phyloP scores from a whole-genome alignment of 768 basidiomycete genomes.

The Boletus vinaceobasis region DNA sequence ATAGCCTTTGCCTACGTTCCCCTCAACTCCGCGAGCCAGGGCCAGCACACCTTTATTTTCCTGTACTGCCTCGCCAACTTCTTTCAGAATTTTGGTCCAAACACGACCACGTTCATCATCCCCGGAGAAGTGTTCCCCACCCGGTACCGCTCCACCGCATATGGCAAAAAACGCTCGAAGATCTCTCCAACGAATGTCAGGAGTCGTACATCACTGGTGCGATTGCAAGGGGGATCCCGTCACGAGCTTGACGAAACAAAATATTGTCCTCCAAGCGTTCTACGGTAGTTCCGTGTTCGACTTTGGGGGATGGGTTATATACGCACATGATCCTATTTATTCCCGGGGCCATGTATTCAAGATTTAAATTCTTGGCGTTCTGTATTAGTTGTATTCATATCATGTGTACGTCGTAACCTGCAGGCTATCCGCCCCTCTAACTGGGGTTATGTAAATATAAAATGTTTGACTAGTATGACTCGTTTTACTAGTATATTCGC shows the following conservation, averaged over 20 bases:
- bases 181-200: slow-evolving; percentile 70
- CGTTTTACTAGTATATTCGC: background rate
- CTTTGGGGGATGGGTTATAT: background rate
- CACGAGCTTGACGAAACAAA: background rate
- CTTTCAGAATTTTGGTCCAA: slow-evolving; percentile 25
- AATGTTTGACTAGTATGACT: background rate
- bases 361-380: background rate
- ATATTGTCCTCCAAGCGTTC: background rate
- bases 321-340: background rate
- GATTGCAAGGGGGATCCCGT: slow-evolving; percentile 15
- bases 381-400: background rate
- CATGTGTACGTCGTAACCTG: background rate
- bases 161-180: slow-evolving; percentile 64
- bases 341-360: background rate
- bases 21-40: slow-evolving; percentile 42
- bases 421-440: background rate
- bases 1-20: slow-evolving; percentile 63
- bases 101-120: slow-evolving; percentile 69
- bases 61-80: slow-evolving; percentile 15
- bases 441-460: too few species aligned
- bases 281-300: too few species aligned
- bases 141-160: slow-evolving; percentile 65
- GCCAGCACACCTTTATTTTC: slow-evolving; percentile 55
- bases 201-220: slow-evolving; percentile 47
- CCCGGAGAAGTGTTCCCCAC: slow-evolving; percentile 81